These are phyloP conservation scores for Ophiorrhiza pumila DNA, from an alignment of 257 asterid genomes.

Conservation along the genomic window DNA sequence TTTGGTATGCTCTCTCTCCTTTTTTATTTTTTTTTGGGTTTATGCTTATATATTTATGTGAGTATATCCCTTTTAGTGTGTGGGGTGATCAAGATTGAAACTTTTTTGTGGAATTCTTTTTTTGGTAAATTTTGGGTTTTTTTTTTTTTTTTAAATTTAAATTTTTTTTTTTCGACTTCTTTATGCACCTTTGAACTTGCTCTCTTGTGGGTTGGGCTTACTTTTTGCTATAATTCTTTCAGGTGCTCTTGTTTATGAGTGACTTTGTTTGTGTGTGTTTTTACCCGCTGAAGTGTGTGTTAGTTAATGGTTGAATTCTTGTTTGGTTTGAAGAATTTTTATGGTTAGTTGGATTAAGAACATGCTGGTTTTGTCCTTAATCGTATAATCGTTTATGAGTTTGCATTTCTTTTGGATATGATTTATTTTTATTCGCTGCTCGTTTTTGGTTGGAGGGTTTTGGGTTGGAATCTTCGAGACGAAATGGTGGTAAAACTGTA, in stretches of 20 bases:
- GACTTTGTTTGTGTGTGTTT: not conserved
- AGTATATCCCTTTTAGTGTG: too few species aligned
- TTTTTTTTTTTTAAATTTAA: not conserved
- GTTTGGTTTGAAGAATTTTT: not conserved
- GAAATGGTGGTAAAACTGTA: not conserved
- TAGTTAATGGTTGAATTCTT: not conserved
- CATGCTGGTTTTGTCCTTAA: not conserved
- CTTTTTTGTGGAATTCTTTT: too few species aligned
- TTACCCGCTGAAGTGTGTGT: not conserved
- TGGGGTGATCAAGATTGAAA: too few species aligned
- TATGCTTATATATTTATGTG: too few species aligned
- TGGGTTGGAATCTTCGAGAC: conserved; percentile 7
- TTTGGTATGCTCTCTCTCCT: too few species aligned
- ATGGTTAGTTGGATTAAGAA: not conserved
- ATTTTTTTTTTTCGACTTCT: conserved; percentile 4
- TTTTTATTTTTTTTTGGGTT: too few species aligned
- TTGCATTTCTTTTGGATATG: not conserved
- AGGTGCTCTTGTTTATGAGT: not conserved
- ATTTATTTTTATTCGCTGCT: not conserved
- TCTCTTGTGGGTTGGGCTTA: not conserved
- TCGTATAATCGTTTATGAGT: not conserved
- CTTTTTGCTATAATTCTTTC: not conserved
- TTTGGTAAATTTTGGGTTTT: not conserved
- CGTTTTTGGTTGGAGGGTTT: too few species aligned
- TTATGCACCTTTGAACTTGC: not conserved